Evolutionary conservation across 1,284 basidiomycete genomes (phyloP).

Genomic region (Malassezia sympodialis): DNA sequence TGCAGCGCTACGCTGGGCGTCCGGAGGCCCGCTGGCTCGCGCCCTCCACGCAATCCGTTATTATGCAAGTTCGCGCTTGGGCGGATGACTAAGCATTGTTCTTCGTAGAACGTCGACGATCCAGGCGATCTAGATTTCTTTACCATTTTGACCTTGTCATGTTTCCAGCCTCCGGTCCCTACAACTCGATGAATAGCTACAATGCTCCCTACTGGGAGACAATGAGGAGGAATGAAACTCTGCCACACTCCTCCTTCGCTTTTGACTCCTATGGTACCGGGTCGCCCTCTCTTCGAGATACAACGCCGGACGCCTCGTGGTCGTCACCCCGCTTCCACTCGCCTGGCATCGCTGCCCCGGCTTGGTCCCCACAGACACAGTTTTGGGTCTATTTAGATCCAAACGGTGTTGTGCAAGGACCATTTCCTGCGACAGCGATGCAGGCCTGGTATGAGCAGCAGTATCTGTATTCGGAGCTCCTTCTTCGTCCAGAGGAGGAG

Average conservation of each 20-base stretch:
- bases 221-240: background rate
- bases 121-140: background rate
- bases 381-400: slow-evolving; percentile 90
- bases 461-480: slow-evolving; percentile 76
- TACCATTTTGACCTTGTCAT: background rate
- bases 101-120: background rate
- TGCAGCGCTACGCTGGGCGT: slow-evolving; percentile 6
- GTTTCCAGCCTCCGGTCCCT: background rate
- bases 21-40: slow-evolving; percentile 1
- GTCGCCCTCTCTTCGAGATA: background rate
- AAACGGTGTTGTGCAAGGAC: slow-evolving; percentile 81
- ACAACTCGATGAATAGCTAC: background rate
- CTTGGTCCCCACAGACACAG: slow-evolving; percentile 55
- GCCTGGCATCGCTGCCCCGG: background rate
- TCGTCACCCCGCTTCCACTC: background rate
- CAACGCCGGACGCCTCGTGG: background rate
- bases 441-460: slow-evolving; percentile 89
- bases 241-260: background rate
- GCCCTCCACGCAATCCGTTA: background rate
- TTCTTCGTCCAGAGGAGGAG: slow-evolving; percentile 62
- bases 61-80: background rate
- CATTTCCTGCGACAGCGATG: slow-evolving; percentile 82
- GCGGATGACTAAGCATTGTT: background rate
- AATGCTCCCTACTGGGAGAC: background rate
- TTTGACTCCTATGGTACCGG: background rate